These are phyloP conservation scores for Juglanconis oblonga DNA, from an alignment of 2,329 filamentous ascomycete genomes.

Conservation along the genomic window DNA sequence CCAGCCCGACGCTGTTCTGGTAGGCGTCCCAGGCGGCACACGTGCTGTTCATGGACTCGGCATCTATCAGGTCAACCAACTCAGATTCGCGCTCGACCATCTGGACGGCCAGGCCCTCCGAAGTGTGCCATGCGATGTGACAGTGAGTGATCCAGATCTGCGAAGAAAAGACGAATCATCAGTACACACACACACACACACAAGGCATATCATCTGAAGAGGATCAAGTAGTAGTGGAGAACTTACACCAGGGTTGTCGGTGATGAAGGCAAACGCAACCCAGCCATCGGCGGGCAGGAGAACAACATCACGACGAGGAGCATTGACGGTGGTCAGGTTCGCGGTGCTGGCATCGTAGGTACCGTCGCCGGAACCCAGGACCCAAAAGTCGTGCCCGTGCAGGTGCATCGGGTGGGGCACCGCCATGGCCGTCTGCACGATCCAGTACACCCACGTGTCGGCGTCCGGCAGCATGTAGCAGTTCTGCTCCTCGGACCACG, in stretches of 20 bases:
- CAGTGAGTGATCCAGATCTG: constrained; percentile 29
- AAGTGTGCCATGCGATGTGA: constrained; percentile 32
- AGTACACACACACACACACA: no score
- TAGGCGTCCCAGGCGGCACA: constrained; percentile 13
- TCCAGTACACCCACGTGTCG: constrained; percentile 26
- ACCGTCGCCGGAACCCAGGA: constrained; percentile 33
- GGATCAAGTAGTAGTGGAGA: background rate
- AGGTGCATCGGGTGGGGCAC: constrained; percentile 45
- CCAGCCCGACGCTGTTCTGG: background rate
- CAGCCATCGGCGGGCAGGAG: constrained; percentile 27
- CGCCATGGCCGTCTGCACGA: constrained; percentile 27
- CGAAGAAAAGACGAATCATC: no score
- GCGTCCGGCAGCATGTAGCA: constrained; percentile 3
- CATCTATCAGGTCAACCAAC: constrained; percentile 18
- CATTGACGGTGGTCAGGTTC: constrained; percentile 27
- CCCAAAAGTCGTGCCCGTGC: constrained; percentile 49
- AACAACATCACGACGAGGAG: constrained; percentile 34
- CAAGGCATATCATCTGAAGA: no score
- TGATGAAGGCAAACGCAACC: constrained; percentile 28
- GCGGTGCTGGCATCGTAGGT: constrained; percentile 26
- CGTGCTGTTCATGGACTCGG: background rate
- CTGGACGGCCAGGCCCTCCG: constrained; percentile 33
- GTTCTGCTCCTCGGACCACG: background rate
- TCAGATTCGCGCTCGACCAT: constrained; percentile 29
- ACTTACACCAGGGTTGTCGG: constrained; percentile 29